These are phyloP conservation scores for Actinidia arguta DNA, from an alignment of 179 eudicot genomes.

Conservation along the genomic window DNA sequence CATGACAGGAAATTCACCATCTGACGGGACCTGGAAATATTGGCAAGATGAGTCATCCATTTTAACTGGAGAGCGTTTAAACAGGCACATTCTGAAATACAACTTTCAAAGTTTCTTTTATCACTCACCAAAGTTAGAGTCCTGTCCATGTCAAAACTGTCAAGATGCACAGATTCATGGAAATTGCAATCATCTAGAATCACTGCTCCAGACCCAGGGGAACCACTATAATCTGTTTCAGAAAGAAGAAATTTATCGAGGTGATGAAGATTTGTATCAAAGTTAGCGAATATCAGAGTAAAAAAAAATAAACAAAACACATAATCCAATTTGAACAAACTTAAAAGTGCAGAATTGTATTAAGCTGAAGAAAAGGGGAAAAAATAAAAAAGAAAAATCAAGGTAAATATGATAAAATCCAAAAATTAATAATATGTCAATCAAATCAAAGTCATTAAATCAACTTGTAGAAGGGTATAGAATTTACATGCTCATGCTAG, in stretches of 20 bases:
- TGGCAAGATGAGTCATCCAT: constrained; percentile 1
- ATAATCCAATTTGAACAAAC: background rate
- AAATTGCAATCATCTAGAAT: constrained; percentile 95
- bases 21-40: constrained; percentile 76
- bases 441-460: background rate
- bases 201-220: constrained; percentile 82
- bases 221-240: constrained; percentile 70
- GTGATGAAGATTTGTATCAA: background rate
- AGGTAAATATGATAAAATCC: background rate
- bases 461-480: background rate
- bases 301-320: constrained; percentile 2
- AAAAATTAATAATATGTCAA: no score
- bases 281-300: background rate
- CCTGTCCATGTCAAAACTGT: constrained; percentile 86
- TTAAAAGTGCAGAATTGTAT: background rate
- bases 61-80: background rate
- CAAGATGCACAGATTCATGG: constrained; percentile 96
- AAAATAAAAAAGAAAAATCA: background rate
- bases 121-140: constrained; percentile 80
- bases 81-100: background rate
- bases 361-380: constrained; percentile 1
- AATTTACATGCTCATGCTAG: background rate
- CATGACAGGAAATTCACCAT: constrained; percentile 98
- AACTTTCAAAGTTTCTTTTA: constrained; percentile 11
- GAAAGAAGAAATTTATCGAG: constrained; percentile 17